Conservation (phyloP, 768 basidiomycete species). For the Xerocomus potaroensis region DNA sequence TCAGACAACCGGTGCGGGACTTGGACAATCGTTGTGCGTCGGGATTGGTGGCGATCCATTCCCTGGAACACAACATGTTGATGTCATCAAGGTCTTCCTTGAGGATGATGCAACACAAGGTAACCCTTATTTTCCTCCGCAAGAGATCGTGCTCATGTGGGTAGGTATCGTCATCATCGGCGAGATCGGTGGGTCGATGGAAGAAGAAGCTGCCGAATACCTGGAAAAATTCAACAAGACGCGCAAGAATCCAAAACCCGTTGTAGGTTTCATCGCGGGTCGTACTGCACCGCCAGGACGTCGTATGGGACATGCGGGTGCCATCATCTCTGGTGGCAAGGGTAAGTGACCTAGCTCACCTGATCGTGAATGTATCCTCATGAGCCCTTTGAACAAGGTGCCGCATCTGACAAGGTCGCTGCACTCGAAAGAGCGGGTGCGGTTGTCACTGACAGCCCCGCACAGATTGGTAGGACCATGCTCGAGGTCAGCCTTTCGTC, state of each 20-base stretch:
- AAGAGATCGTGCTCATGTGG: conserved; percentile 3
- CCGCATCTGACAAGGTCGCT: conserved; percentile 89
- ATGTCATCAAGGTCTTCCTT: conserved; percentile 94
- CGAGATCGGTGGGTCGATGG: conserved; percentile 99
- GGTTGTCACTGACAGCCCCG: conserved; percentile 91
- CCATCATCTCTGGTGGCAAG: conserved; percentile 97
- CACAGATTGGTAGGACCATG: conserved; percentile 89
- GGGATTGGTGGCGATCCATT: conserved; percentile 98
- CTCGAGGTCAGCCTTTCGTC: conserved; percentile 58
- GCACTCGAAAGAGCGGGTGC: conserved; percentile 90
- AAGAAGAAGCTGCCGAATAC: conserved; percentile 98
- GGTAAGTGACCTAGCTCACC: conserved; percentile 42
- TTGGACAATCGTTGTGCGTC: conserved; percentile 94
- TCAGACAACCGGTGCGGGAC: conserved; percentile 92
- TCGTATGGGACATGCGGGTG: conserved; percentile 98
- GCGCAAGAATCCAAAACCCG: conserved; percentile 82
- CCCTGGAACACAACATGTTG: conserved; percentile 93
- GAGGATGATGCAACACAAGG: conserved; percentile 93
- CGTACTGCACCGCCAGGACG: conserved; percentile 96
- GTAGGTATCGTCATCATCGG: conserved; percentile 95
- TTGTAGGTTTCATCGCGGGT: conserved; percentile 97
- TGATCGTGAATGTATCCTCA: not conserved
- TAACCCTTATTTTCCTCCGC: conserved; percentile 21
- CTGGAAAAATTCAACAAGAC: conserved; percentile 91
- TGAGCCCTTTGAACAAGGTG: conserved; percentile 44